These are phyloP conservation scores for Didymella exigua DNA, from an alignment of 2,329 filamentous ascomycete genomes.

Conservation along the genomic window DNA sequence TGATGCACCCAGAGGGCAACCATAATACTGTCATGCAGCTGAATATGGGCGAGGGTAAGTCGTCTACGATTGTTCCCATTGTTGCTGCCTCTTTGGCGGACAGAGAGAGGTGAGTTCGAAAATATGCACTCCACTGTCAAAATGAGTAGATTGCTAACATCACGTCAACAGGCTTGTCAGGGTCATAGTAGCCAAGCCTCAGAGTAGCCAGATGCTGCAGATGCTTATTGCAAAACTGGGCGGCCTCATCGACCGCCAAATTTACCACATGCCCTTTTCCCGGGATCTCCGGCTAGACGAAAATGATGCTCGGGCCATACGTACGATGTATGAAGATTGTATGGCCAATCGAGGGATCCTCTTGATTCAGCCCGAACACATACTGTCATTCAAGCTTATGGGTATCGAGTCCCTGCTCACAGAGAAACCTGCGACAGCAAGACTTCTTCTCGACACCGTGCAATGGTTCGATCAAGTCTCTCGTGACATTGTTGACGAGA, in stretches of 20 bases:
- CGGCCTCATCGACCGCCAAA: constrained; percentile 59
- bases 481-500: constrained; percentile 68
- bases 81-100: constrained; percentile 56
- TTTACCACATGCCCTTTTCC: constrained; percentile 66
- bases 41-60: constrained; percentile 47
- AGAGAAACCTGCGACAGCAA: constrained; percentile 37
- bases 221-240: constrained; percentile 62
- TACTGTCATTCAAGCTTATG: constrained; percentile 68
- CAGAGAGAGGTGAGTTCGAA: constrained; percentile 33
- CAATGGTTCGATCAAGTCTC: constrained; percentile 52
- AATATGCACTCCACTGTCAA: not conserved
- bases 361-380: constrained; percentile 67
- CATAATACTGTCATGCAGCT: constrained; percentile 41
- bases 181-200: constrained; percentile 66
- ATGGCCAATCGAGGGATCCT: constrained; percentile 60
- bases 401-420: constrained; percentile 58
- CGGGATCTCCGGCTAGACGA: constrained; percentile 51
- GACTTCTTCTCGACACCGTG: constrained; percentile 51
- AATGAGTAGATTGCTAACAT: not conserved
- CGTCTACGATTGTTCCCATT: constrained; percentile 39
- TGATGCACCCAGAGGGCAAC: constrained; percentile 51
- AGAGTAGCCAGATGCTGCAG: constrained; percentile 66
- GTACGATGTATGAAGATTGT: constrained; percentile 53
- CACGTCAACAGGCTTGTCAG: constrained; percentile 52
- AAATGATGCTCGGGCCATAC: constrained; percentile 46